Evolutionary conservation across 192 early-diverging fungal species (phyloP), one percentile per base, ranked within the genome.

Genomic region (Linnemannia elongata): DNA sequence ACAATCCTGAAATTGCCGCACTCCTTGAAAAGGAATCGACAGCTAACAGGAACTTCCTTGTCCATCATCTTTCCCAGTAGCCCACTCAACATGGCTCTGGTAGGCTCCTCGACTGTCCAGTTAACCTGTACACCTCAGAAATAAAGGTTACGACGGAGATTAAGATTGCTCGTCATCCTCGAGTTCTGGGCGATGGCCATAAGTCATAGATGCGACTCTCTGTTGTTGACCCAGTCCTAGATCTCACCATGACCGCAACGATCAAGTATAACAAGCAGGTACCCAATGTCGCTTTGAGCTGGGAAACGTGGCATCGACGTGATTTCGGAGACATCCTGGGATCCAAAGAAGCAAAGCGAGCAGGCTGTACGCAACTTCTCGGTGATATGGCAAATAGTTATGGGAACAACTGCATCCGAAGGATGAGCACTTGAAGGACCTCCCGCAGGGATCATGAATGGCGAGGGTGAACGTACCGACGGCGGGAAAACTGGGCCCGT

Each of bases 111-210:
- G 8, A 86, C 55, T 6, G 79, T 49, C 42, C 38, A 81, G 1
- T 76, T 81, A 0, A 80, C 60, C 17, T 86, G 84, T 1, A 86
- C 69, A 12, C 84, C 84, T 79, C 84, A 86, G 42, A 75, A 86
- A 42, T 73, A 76, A 4, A 86, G 63, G 30, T 80, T 33, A 0
- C 72, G 45, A 35, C 75, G 45, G 27, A 49, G 41, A 17, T 24
- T 36, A 13, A 47, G 45, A 47, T 74, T 42, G 27, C 7, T 10
- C 60, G 8, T 33, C 60, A 66, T 33, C 60, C 60, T 66, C 27
- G 60, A 33, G 27, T 66, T 30, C n/a, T 33, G 24, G 15, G 45
- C 72, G 15, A 74, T 8, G 38, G 36, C n/a, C n/a, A n/a, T n/a
- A n/a, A n/a, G n/a, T 36, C 33, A 83, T 35, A 7, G 35, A 42